Conservation (phyloP, 352 stramenopile species). For the Pythium pyrilobum region DNA sequence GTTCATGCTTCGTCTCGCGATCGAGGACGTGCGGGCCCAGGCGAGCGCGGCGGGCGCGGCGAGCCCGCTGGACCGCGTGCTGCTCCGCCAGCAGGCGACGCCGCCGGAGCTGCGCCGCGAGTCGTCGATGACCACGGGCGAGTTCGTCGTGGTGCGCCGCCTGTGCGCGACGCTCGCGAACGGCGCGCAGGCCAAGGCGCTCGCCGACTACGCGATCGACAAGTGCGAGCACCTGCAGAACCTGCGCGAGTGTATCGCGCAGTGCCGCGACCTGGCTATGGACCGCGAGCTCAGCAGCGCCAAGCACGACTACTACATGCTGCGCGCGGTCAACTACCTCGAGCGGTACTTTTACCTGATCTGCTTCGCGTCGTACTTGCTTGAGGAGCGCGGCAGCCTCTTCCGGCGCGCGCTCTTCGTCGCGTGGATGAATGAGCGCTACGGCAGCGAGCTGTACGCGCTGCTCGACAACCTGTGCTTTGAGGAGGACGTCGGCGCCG, state of each 20-base stretch:
- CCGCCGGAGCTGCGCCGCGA: constrained; percentile 30
- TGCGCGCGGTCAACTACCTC: constrained; percentile 84
- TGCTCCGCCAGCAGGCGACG: not conserved
- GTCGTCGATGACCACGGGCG: constrained; percentile 41
- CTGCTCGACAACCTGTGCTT: constrained; percentile 85
- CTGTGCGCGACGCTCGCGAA: constrained; percentile 69
- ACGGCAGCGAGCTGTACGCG: constrained; percentile 79
- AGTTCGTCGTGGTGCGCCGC: constrained; percentile 75
- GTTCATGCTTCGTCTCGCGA: constrained; percentile 70
- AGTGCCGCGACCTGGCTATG: constrained; percentile 70
- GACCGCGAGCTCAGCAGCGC: constrained; percentile 55
- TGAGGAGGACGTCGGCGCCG: constrained; percentile 69
- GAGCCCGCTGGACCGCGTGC: constrained; percentile 11
- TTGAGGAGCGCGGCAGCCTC: constrained; percentile 50
- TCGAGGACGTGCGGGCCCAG: too few relatives aligned
- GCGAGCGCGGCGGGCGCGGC: too few relatives aligned
- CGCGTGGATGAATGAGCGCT: constrained; percentile 80
- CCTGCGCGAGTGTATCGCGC: constrained; percentile 75
- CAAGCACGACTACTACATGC: constrained; percentile 82
- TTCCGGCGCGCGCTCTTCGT: constrained; percentile 68
- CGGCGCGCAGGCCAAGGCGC: constrained; percentile 44
- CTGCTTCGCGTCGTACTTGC: constrained; percentile 83
- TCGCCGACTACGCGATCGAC: constrained; percentile 74
- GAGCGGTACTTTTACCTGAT: constrained; percentile 89
- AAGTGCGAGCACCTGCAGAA: constrained; percentile 85